Evolutionary conservation across 2,329 filamentous ascomycete genomes (phyloP).

Genomic region (Botryotinia convoluta): DNA sequence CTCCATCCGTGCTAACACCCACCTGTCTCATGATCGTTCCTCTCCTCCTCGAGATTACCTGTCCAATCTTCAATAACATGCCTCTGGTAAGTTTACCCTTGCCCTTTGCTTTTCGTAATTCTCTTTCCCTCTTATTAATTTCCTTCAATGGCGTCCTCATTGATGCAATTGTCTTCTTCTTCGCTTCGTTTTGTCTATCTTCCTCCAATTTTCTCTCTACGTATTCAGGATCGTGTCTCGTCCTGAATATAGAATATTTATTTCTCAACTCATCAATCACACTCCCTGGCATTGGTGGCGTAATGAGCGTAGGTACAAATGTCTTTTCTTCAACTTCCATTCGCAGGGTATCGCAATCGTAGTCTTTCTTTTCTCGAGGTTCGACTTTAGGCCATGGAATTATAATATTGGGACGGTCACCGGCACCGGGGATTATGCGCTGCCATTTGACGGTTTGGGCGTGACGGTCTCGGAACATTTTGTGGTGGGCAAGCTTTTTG

Average conservation of each 20-base stretch:
- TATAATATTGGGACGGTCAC: constrained; percentile 54
- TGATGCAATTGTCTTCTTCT: constrained; percentile 29
- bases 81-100: constrained; percentile 35
- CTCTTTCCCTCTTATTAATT: constrained; percentile 33
- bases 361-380: constrained; percentile 50
- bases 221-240: constrained; percentile 74
- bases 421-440: constrained; percentile 62
- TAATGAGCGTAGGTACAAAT: constrained; percentile 74
- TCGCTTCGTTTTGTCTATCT: constrained; percentile 46
- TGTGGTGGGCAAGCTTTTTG: constrained; percentile 60
- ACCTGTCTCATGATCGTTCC: constrained; percentile 25
- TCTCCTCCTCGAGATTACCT: constrained; percentile 36
- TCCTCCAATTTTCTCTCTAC: constrained; percentile 61
- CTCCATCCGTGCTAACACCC: constrained; percentile 21
- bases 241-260: constrained; percentile 78
- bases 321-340: constrained; percentile 71
- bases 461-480: constrained; percentile 50
- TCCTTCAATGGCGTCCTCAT: constrained; percentile 39
- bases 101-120: constrained; percentile 34
- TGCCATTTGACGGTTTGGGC: constrained; percentile 49
- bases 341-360: constrained; percentile 69
- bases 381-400: constrained; percentile 73
- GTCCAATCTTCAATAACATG: constrained; percentile 38
- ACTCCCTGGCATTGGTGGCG: constrained; percentile 72
- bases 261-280: constrained; percentile 84